Percentiles rank a stretch among this genome's conserved stretches.
phyloP scores from a whole-genome alignment of 345 rosid species.

The Lepidium didymum region DNA sequence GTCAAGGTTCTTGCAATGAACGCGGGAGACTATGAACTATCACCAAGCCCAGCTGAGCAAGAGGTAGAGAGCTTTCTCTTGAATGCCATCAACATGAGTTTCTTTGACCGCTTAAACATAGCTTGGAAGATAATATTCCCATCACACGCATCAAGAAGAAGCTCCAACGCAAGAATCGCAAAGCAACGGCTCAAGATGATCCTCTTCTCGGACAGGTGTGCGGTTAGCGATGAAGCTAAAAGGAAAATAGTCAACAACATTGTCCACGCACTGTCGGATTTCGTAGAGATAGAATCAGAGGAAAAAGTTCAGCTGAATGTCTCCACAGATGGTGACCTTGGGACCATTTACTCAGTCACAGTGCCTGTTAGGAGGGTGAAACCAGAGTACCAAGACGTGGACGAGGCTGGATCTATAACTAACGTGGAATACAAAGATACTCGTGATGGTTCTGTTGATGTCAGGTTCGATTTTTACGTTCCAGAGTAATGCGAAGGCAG shows the following conservation, averaged over 20 bases:
- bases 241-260: constrained; percentile 77
- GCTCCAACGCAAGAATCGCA: constrained; percentile 91
- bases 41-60: constrained; percentile 44
- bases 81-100: constrained; percentile 68
- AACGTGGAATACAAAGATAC: constrained; percentile 75
- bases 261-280: constrained; percentile 70
- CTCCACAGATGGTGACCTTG: constrained; percentile 73
- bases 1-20: constrained; percentile 37
- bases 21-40: constrained; percentile 45
- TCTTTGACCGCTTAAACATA: constrained; percentile 72
- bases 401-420: constrained; percentile 57
- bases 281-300: constrained; percentile 92
- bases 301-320: constrained; percentile 92
- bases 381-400: constrained; percentile 65
- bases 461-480: constrained; percentile 78
- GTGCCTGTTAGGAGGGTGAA: constrained; percentile 92
- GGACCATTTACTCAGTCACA: constrained; percentile 87
- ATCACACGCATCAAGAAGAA: constrained; percentile 53
- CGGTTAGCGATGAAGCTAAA: constrained; percentile 90
- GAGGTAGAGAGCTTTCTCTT: constrained; percentile 72
- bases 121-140: constrained; percentile 97
- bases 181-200: constrained; percentile 97
- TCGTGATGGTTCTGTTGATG: constrained; percentile 79
- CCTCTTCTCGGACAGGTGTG: constrained; percentile 94
- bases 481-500: constrained; percentile 43